phyloP scores from a whole-genome alignment of 2,329 filamentous ascomycete genomes.

The Cadophora sp. region DNA sequence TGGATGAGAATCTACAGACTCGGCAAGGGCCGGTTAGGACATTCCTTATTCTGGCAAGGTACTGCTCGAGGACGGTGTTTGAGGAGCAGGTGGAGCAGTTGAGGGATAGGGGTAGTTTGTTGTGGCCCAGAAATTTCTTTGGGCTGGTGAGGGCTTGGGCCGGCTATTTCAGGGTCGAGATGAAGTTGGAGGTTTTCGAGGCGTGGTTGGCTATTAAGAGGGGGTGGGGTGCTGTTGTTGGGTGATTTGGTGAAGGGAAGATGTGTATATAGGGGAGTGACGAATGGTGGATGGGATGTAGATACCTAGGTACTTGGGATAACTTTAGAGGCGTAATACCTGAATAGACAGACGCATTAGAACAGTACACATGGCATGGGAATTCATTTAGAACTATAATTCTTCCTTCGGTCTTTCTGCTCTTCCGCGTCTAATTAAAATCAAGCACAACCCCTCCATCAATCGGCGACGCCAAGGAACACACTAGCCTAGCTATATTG shows the following conservation, averaged over 20 bases:
- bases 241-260: conserved; percentile 1
- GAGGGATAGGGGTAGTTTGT: conserved; percentile 57
- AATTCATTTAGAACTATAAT: neutral
- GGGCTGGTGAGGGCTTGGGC: conserved; percentile 63
- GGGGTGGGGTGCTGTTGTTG: conserved; percentile 29
- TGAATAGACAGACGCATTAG: conserved; percentile 9
- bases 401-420: too few relatives aligned
- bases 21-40: conserved; percentile 68
- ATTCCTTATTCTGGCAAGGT: conserved; percentile 72
- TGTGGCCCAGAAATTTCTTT: conserved; percentile 64
- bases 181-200: conserved; percentile 70
- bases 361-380: neutral
- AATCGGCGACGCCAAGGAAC: too few relatives aligned
- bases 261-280: conserved; percentile 6
- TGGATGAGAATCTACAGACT: conserved; percentile 90
- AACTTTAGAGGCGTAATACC: conserved; percentile 1
- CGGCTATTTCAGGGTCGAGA: conserved; percentile 63
- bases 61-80: conserved; percentile 71
- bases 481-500: too few relatives aligned
- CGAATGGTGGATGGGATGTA: neutral
- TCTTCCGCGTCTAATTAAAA: too few relatives aligned
- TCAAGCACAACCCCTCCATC: too few relatives aligned
- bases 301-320: neutral
- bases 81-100: conserved; percentile 68
- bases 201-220: conserved; percentile 64